A percentile compares a stretch with the other conserved stretches of the same genome.
phyloP scores from a whole-genome alignment of 129 eudicot species.

The Dittrichia graveolens region DNA sequence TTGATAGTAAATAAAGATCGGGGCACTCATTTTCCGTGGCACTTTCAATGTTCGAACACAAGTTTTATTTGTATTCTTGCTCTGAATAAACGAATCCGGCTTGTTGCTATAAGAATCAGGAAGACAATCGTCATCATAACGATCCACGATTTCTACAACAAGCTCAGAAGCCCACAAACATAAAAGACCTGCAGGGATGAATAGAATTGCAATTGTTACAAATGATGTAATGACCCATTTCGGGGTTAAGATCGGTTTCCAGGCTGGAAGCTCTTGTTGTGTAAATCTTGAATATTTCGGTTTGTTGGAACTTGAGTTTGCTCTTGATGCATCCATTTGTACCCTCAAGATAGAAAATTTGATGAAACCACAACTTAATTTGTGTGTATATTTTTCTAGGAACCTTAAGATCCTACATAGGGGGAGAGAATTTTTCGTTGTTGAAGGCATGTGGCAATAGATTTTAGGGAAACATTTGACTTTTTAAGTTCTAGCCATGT shows the following conservation, averaged over 20 bases:
- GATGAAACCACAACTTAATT: not conserved
- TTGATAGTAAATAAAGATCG: conserved; percentile 74
- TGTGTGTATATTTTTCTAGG: conserved; percentile 10
- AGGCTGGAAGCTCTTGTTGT: conserved; percentile 95
- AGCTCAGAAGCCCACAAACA: conserved; percentile 64
- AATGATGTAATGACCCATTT: conserved; percentile 57
- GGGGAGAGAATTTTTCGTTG: conserved; percentile 23
- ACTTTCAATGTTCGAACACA: conserved; percentile 61
- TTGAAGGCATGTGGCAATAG: conserved; percentile 6
- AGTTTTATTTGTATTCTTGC: conserved; percentile 49
- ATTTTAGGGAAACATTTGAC: not conserved
- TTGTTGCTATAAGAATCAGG: conserved; percentile 36
- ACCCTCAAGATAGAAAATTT: conserved; percentile 3
- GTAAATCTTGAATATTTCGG: conserved; percentile 71
- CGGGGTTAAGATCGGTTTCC: conserved; percentile 86
- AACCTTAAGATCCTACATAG: conserved; percentile 29
- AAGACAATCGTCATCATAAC: conserved; percentile 63
- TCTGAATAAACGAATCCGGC: conserved; percentile 47
- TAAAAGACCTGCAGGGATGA: conserved; percentile 78
- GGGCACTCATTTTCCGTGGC: conserved; percentile 71
- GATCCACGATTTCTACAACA: conserved; percentile 74
- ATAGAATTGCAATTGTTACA: conserved; percentile 52
- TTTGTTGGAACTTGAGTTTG: conserved; percentile 25
- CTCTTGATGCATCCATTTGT: conserved; percentile 32
- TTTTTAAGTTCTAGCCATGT: not conserved